These are phyloP conservation scores for Chara braunii DNA, from an alignment of 139 green algal genomes.

Conservation along the genomic window DNA sequence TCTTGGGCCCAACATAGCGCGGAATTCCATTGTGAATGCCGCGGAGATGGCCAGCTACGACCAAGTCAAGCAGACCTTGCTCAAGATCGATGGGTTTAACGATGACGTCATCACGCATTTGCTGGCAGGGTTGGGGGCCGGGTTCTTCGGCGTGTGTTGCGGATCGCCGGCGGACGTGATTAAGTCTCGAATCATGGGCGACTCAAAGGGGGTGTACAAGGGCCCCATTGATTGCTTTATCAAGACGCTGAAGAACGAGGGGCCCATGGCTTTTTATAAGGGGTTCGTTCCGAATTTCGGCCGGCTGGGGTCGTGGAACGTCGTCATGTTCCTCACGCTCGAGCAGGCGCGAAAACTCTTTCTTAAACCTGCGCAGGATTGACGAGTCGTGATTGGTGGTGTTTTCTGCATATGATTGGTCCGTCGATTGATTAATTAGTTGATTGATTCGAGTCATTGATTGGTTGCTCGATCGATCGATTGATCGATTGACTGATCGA, in stretches of 20 bases:
- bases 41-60: conserved; percentile 93
- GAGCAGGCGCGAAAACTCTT: conserved; percentile 50
- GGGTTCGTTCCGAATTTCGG: conserved; percentile 92
- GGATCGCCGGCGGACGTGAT: conserved; percentile 97
- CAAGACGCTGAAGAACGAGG: conserved; percentile 51
- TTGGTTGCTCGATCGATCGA: too few species aligned
- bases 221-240: conserved; percentile 88
- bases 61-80: conserved; percentile 55
- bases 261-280: conserved; percentile 83
- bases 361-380: too few species aligned
- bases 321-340: conserved; percentile 94
- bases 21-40: conserved; percentile 97
- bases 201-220: conserved; percentile 58
- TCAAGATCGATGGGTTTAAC: conserved; percentile 32
- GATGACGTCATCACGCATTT: conserved; percentile 45
- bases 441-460: too few species aligned
- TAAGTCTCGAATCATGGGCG: conserved; percentile 90
- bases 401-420: too few species aligned
- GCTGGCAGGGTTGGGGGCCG: conserved; percentile 69
- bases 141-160: conserved; percentile 87
- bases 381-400: too few species aligned
- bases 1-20: conserved; percentile 86
- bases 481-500: too few species aligned
- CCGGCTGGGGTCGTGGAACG: conserved; percentile 81
- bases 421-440: too few species aligned